Conservation (phyloP, 208 protist species). For the Trichomonas vaginalis region DNA sequence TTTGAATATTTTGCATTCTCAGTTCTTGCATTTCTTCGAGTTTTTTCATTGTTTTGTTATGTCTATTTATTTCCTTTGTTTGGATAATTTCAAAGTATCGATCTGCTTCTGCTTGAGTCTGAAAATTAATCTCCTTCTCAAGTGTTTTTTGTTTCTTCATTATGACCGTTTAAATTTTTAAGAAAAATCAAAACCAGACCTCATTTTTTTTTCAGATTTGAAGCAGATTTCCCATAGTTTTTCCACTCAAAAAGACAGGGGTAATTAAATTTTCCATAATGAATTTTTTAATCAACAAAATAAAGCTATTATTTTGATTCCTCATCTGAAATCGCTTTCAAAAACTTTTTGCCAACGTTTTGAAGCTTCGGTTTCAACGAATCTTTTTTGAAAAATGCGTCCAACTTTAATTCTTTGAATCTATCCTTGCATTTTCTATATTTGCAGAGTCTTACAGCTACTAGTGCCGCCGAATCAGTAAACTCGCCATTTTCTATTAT, state of each 20-base stretch:
- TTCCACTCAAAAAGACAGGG: too few species aligned
- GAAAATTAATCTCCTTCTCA: neutral
- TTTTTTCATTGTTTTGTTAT: neutral
- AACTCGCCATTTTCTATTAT: neutral
- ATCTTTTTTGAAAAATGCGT: neutral
- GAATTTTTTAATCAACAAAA: too few species aligned
- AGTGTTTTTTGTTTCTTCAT: neutral
- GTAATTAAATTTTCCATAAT: too few species aligned
- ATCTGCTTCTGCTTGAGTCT: neutral
- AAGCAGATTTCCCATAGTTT: too few species aligned
- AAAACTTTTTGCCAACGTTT: neutral
- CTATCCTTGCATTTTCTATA: neutral
- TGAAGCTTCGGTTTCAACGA: neutral
- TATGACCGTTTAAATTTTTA: too few species aligned
- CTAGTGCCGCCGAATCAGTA: neutral
- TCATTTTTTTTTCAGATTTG: too few species aligned
- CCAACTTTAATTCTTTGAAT: neutral
- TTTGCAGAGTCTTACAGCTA: neutral
- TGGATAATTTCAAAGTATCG: neutral
- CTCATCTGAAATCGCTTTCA: neutral
- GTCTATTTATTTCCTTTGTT: neutral
- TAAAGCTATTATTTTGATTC: neutral
- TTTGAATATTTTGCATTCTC: neutral
- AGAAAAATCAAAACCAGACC: too few species aligned
- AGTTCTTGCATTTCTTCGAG: neutral